Evolutionary conservation across 768 basidiomycete genomes (phyloP).

Genomic region (Tricholoma hemisulphureum): DNA sequence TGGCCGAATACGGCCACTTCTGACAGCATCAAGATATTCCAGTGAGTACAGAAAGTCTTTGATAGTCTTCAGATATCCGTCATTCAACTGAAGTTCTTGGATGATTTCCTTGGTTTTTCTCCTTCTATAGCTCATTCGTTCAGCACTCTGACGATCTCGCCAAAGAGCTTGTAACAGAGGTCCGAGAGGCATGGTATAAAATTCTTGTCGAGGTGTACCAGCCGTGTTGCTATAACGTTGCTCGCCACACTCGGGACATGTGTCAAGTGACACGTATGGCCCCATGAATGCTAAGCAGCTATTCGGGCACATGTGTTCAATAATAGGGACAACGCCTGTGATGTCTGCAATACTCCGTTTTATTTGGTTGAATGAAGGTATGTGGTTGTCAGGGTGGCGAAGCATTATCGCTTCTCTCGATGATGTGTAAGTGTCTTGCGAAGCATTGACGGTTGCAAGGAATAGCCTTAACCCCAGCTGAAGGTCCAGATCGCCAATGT

Average conservation of each 20-base stretch:
- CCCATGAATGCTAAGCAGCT: slow-evolving; percentile 24
- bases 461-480: slow-evolving; percentile 5
- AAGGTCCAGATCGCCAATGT: background rate
- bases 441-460: slow-evolving; percentile 17
- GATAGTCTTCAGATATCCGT: background rate
- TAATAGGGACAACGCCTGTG: background rate
- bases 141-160: slow-evolving; percentile 16
- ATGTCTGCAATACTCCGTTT: slow-evolving; percentile 14
- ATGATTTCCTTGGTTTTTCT: slow-evolving; percentile 14
- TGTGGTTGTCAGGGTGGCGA: slow-evolving; percentile 8
- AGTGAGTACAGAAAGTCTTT: slow-evolving; percentile 27
- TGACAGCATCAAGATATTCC: background rate
- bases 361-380: slow-evolving; percentile 20
- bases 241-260: slow-evolving; percentile 30
- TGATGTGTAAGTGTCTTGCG: slow-evolving; percentile 21
- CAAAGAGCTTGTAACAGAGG: background rate
- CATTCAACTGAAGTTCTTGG: background rate
- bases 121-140: slow-evolving; percentile 26
- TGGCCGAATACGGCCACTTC: background rate
- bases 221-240: background rate
- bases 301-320: background rate
- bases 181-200: slow-evolving; percentile 2
- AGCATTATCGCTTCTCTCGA: slow-evolving; percentile 9
- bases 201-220: background rate
- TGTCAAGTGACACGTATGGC: slow-evolving; percentile 7